phyloP scores from a whole-genome alignment of 495 filamentous ascomycete genomes.

The Collariella sp. region DNA sequence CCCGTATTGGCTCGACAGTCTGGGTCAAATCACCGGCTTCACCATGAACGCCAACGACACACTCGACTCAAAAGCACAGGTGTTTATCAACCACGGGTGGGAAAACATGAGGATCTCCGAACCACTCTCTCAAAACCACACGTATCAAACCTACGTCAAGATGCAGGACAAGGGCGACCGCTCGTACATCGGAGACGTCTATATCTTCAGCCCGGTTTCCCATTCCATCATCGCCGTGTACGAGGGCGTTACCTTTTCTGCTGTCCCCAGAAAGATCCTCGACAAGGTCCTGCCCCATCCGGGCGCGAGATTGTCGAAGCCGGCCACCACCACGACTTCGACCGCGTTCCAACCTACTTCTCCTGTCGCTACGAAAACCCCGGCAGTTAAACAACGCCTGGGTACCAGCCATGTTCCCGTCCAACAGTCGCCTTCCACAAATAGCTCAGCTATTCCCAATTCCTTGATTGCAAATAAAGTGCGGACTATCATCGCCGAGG shows the following conservation, averaged over 20 bases:
- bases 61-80: constrained; percentile 46
- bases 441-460: not conserved
- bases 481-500: constrained; percentile 36
- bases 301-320: not conserved
- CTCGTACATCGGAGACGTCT: constrained; percentile 41
- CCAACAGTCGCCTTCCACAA: too few relatives aligned
- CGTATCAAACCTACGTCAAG: constrained; percentile 48
- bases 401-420: too few relatives aligned
- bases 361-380: too few relatives aligned
- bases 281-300: constrained; percentile 47
- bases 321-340: too few relatives aligned
- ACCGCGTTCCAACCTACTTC: too few relatives aligned
- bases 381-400: too few relatives aligned
- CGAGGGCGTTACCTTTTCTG: too few relatives aligned
- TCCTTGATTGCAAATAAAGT: not conserved
- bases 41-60: constrained; percentile 64
- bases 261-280: constrained; percentile 16
- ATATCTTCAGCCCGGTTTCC: constrained; percentile 38
- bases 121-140: constrained; percentile 28
- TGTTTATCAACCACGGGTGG: constrained; percentile 59
- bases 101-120: constrained; percentile 50
- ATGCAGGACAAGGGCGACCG: constrained; percentile 39
- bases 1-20: constrained; percentile 60
- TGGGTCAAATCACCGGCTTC: constrained; percentile 56
- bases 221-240: too few relatives aligned